These are phyloP conservation scores for Schizophyllum commune DNA, from an alignment of 1,284 basidiomycete genomes.

Conservation along the genomic window DNA sequence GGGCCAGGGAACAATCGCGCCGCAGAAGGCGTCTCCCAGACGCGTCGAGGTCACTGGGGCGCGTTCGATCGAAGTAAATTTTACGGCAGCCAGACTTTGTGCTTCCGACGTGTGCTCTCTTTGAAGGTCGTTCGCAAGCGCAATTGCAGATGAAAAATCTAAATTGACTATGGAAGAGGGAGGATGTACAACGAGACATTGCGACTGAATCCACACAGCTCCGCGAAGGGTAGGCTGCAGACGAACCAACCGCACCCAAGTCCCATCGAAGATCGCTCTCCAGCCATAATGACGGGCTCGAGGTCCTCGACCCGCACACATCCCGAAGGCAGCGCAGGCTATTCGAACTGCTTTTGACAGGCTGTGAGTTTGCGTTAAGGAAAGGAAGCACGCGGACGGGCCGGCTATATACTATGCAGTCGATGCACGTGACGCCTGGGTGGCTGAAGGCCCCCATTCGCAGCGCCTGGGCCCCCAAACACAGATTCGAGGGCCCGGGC, in stretches of 20 bases:
- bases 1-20: no score
- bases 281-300: constrained; percentile 77
- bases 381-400: background rate
- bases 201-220: constrained; percentile 61
- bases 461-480: background rate
- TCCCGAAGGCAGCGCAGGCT: constrained; percentile 68
- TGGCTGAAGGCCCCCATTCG: background rate
- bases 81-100: no score
- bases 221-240: constrained; percentile 54
- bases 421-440: background rate
- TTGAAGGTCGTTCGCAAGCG: no score
- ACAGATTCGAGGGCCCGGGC: background rate
- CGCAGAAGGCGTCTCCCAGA: no score
- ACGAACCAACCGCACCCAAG: constrained; percentile 77
- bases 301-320: constrained; percentile 72
- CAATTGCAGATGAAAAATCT: no score
- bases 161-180: background rate
- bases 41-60: no score
- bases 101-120: no score
- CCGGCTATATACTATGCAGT: background rate
- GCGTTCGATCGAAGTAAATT: no score
- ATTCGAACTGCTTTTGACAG: constrained; percentile 81
- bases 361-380: constrained; percentile 55
- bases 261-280: constrained; percentile 67
- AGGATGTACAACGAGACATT: constrained; percentile 81